Percentiles rank a stretch among this genome's conserved stretches.
phyloP scores from a whole-genome alignment of 1,284 basidiomycete species.

The Ceratobasidium sp. region DNA sequence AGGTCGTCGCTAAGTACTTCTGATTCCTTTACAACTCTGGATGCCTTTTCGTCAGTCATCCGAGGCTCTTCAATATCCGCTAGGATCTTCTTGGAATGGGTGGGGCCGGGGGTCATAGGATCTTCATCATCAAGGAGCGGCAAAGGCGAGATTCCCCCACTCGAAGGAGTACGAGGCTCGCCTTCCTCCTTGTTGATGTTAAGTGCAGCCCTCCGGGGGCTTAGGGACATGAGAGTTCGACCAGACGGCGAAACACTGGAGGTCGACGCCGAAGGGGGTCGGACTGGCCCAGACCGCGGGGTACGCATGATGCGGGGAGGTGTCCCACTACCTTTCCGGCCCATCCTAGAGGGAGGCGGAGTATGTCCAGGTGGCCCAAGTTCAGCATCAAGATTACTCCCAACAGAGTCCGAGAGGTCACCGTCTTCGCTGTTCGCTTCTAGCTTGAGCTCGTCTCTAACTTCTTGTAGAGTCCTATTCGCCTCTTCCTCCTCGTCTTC shows the following conservation, averaged over 20 bases:
- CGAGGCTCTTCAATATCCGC: neutral
- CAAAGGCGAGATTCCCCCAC: neutral
- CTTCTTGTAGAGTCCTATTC: constrained; percentile 25
- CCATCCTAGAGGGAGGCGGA: constrained; percentile 29
- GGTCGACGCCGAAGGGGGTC: neutral
- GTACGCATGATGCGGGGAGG: constrained; percentile 1
- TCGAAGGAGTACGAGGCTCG: constrained; percentile 19
- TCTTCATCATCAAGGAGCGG: neutral
- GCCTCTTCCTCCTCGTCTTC: constrained; percentile 43
- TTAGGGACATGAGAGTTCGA: constrained; percentile 4
- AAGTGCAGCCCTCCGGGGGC: neutral
- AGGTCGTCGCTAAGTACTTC: constrained; percentile 14
- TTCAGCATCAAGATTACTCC: constrained; percentile 6
- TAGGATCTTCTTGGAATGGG: neutral
- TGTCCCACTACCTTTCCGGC: constrained; percentile 19
- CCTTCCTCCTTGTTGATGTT: constrained; percentile 14
- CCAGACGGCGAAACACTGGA: constrained; percentile 16
- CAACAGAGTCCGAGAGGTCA: constrained; percentile 30
- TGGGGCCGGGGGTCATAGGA: constrained; percentile 2
- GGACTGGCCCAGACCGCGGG: constrained; percentile 1
- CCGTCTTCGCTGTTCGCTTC: constrained; percentile 38
- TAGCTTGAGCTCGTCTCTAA: constrained; percentile 37
- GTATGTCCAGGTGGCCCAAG: constrained; percentile 32
- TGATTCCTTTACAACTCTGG: neutral
- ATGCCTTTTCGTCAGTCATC: neutral